phyloP scores from a whole-genome alignment of 495 filamentous ascomycete genomes.

The Polyplosphaeria fusca region DNA sequence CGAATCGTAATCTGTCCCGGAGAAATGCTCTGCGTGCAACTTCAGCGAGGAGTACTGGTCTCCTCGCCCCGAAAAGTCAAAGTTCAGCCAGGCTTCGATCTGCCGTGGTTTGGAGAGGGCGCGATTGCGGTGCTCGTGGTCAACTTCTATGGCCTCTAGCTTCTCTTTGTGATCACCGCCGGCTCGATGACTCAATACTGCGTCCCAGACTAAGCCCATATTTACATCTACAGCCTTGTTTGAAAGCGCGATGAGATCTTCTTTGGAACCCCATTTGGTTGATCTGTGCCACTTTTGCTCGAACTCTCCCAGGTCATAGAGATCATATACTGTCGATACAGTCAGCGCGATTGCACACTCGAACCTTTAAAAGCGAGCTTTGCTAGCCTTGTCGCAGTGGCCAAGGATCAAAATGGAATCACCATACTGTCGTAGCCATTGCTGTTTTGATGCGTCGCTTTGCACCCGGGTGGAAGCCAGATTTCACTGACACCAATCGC shows the following conservation, averaged over 20 bases:
- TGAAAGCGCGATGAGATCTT: slow-evolving; percentile 55
- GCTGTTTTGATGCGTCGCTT: slow-evolving; percentile 56
- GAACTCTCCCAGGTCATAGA: slow-evolving; percentile 73
- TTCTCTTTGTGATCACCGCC: slow-evolving; percentile 60
- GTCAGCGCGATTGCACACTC: too few species aligned
- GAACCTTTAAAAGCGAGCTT: too few species aligned
- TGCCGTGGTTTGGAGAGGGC: slow-evolving; percentile 53
- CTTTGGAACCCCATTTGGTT: slow-evolving; percentile 67
- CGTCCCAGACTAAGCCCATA: slow-evolving; percentile 65
- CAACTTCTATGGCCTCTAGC: slow-evolving; percentile 57
- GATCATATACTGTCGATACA: too few species aligned
- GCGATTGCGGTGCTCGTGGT: slow-evolving; percentile 49
- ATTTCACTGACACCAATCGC: slow-evolving; percentile 61
- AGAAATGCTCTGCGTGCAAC: slow-evolving; percentile 68
- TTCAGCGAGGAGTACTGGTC: slow-evolving; percentile 56
- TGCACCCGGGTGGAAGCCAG: slow-evolving; percentile 72
- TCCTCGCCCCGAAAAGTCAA: slow-evolving; percentile 58
- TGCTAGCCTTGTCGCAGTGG: too few species aligned
- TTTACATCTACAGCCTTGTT: slow-evolving; percentile 48
- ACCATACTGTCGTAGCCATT: slow-evolving; percentile 74
- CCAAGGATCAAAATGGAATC: too few species aligned
- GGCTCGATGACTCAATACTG: slow-evolving; percentile 70
- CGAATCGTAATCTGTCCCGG: slow-evolving; percentile 64
- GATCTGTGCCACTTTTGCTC: slow-evolving; percentile 60
- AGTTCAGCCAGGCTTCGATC: slow-evolving; percentile 65